Conservation (phyloP, 164 flowering plant species). For the Sedum album region DNA sequence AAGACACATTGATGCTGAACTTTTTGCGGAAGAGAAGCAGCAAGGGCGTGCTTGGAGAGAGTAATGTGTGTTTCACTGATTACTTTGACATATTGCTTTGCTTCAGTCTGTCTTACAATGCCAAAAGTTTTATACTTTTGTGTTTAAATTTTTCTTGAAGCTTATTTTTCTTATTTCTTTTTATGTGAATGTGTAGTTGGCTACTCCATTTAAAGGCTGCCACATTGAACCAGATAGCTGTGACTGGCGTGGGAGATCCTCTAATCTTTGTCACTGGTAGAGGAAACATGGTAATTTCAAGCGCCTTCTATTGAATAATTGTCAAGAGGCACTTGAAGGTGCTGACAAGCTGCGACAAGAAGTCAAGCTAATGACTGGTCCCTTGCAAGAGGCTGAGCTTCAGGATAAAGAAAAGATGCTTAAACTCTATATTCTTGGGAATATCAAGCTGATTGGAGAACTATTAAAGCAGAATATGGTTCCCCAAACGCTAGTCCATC, state of each 20-base stretch:
- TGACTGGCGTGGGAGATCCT: slow-evolving; percentile 83
- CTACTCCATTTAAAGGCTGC: slow-evolving; percentile 45
- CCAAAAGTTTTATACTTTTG: too few relatives aligned
- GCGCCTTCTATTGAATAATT: slow-evolving; percentile 69
- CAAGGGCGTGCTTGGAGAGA: slow-evolving; percentile 54
- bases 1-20: slow-evolving; percentile 62
- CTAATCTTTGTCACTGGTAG: slow-evolving; percentile 39
- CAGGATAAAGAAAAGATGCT: slow-evolving; percentile 76
- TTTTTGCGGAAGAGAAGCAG: slow-evolving; percentile 62
- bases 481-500: slow-evolving; percentile 87
- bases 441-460: slow-evolving; percentile 93
- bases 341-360: slow-evolving; percentile 74
- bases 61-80: slow-evolving; percentile 35
- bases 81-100: not conserved
- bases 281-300: slow-evolving; percentile 71
- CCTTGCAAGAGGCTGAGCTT: slow-evolving; percentile 81
- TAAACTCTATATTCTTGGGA: slow-evolving; percentile 92
- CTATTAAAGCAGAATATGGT: slow-evolving; percentile 96
- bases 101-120: not conserved
- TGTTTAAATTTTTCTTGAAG: too few relatives aligned
- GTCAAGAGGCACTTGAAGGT: slow-evolving; percentile 98
- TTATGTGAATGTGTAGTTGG: slow-evolving; percentile 6
- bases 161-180: too few relatives aligned
- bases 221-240: slow-evolving; percentile 79
- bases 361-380: slow-evolving; percentile 73